Conservation (phyloP, 1,139 yeast species). For the Protomyces macrosporus region DNA sequence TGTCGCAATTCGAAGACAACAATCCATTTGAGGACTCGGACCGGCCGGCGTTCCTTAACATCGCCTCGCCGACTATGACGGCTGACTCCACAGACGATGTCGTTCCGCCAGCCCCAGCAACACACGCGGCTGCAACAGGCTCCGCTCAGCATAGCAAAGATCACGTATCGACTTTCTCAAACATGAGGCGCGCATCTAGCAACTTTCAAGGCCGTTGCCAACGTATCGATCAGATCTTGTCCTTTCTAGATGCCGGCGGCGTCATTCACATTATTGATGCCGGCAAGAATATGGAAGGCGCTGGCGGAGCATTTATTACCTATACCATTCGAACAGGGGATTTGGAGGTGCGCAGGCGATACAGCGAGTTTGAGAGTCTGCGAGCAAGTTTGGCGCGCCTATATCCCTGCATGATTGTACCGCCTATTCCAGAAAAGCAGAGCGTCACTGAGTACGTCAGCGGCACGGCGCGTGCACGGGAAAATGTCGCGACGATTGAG, state of each 20-base stretch:
- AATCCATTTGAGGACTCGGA: slow-evolving; percentile 40
- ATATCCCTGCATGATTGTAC: slow-evolving; percentile 77
- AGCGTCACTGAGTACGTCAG: slow-evolving; percentile 39
- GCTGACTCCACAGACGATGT: slow-evolving; percentile 14
- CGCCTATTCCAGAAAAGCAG: slow-evolving; percentile 95
- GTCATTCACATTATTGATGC: slow-evolving; percentile 63
- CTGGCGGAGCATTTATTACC: slow-evolving; percentile 66
- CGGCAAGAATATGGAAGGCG: slow-evolving; percentile 69
- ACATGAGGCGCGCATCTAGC: slow-evolving; percentile 1
- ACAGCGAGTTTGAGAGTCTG: slow-evolving; percentile 85
- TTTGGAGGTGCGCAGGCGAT: slow-evolving; percentile 61
- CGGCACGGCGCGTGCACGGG: slow-evolving; percentile 55
- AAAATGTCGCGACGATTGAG: slow-evolving; percentile 49
- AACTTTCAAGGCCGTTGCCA: slow-evolving; percentile 15
- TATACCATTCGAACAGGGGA: slow-evolving; percentile 64
- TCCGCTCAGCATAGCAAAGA: slow-evolving; percentile 4
- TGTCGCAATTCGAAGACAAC: slow-evolving; percentile 39
- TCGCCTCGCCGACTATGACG: not conserved
- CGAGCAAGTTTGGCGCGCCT: slow-evolving; percentile 62
- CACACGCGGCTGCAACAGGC: slow-evolving; percentile 19
- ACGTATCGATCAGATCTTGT: slow-evolving; percentile 16
- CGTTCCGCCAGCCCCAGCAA: not conserved
- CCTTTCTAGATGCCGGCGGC: slow-evolving; percentile 14
- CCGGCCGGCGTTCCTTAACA: slow-evolving; percentile 12
- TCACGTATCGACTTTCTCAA: slow-evolving; percentile 15